Conservation (phyloP, 208 protist genomes). For the Leishmania lainsoni region DNA sequence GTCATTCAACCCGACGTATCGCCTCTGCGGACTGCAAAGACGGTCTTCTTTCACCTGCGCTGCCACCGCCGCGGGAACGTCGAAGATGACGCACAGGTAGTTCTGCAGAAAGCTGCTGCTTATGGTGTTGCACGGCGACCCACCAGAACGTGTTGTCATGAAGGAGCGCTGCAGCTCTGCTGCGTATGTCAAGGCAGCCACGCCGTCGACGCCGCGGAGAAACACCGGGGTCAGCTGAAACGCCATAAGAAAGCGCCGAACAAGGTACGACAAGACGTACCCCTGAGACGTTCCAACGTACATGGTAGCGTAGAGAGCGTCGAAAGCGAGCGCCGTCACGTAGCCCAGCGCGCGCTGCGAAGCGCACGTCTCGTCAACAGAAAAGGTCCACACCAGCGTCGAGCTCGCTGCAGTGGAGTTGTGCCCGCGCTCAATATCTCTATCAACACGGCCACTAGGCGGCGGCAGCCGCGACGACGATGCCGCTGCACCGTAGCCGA, state of each 20-base stretch:
- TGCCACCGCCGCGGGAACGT: background rate
- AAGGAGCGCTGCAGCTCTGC: conserved; percentile 37
- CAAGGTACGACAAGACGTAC: conserved; percentile 65
- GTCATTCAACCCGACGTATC: background rate
- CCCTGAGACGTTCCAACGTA: conserved; percentile 79
- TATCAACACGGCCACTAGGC: background rate
- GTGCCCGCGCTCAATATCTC: background rate
- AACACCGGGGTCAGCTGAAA: conserved; percentile 62
- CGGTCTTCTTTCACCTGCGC: background rate
- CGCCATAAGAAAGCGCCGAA: conserved; percentile 67
- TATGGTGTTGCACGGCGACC: background rate
- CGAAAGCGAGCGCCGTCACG: conserved; percentile 60
- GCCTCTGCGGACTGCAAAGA: background rate
- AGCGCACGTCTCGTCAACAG: conserved; percentile 24
- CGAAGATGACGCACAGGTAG: conserved; percentile 24
- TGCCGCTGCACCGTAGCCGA: background rate
- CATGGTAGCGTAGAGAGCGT: conserved; percentile 52
- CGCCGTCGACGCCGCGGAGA: conserved; percentile 27
- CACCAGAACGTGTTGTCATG: background rate
- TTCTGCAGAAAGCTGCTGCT: conserved; percentile 4
- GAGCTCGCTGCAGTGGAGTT: conserved; percentile 1
- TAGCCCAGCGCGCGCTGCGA: conserved; percentile 37
- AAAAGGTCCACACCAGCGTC: conserved; percentile 34
- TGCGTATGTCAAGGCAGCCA: conserved; percentile 36
- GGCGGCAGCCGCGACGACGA: background rate